These are phyloP conservation scores for Yamadazyma blattariae DNA, from an alignment of 1,139 yeast genomes.

Conservation along the genomic window DNA sequence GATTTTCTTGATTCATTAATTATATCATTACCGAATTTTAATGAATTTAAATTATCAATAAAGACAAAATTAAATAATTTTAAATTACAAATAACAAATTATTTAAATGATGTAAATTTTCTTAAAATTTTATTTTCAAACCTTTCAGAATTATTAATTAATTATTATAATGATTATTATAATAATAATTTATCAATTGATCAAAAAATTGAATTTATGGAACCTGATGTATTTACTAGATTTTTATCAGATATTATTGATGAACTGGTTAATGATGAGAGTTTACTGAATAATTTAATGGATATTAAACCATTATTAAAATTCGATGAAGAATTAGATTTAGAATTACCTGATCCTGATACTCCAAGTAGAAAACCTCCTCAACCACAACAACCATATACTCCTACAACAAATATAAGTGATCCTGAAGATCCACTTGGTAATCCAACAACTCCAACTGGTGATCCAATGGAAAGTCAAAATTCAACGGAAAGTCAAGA, in stretches of 20 bases:
- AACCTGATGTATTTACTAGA: conserved; percentile 52
- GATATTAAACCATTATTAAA: conserved; percentile 16
- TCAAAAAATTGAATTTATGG: conserved; percentile 40
- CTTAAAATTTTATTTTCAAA: conserved; percentile 32
- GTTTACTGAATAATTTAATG: conserved; percentile 11
- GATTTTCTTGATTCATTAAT: conserved; percentile 37
- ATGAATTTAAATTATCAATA: conserved; percentile 47
- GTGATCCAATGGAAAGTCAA: too few species aligned
- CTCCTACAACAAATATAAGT: not conserved
- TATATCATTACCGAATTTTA: conserved; percentile 24
- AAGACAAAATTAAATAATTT: conserved; percentile 54
- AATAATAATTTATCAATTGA: conserved; percentile 12
- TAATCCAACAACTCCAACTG: not conserved
- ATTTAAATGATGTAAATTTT: conserved; percentile 38
- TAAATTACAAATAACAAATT: conserved; percentile 46
- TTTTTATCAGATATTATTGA: conserved; percentile 29
- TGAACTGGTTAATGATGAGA: conserved; percentile 12
- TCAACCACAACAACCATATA: not conserved
- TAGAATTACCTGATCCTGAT: not conserved
- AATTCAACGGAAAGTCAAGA: too few species aligned
- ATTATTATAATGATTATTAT: conserved; percentile 33
- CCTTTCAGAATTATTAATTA: conserved; percentile 26
- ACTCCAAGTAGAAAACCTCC: not conserved
- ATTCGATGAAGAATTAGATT: conserved; percentile 13
- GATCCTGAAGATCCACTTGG: conserved; percentile 1